Conservation (phyloP, 1,284 basidiomycete species). For the Limonomyces culmigenus region DNA sequence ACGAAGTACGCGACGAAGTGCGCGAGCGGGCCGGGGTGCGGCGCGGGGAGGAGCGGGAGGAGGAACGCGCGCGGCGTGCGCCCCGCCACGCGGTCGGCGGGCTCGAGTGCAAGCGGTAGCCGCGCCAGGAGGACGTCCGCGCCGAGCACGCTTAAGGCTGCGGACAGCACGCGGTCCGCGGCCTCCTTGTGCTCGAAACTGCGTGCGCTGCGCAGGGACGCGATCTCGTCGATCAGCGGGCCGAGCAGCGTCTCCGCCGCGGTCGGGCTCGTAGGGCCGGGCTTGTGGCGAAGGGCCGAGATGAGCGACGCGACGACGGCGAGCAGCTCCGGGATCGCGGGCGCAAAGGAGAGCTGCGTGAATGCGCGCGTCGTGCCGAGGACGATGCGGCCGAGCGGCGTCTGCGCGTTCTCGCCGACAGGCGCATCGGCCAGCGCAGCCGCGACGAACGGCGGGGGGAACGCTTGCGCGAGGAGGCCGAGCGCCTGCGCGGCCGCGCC, state of each 20-base stretch:
- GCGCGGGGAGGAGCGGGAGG: slow-evolving; percentile 75
- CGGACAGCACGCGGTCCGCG: slow-evolving; percentile 68
- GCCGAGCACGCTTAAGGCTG: slow-evolving; percentile 77
- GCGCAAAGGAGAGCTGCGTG: slow-evolving; percentile 51
- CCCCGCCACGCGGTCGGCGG: slow-evolving; percentile 45
- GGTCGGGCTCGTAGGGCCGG: slow-evolving; percentile 24
- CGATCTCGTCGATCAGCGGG: slow-evolving; percentile 61
- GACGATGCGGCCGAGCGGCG: slow-evolving; percentile 47
- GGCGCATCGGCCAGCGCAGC: slow-evolving; percentile 27
- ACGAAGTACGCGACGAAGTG: slow-evolving; percentile 90
- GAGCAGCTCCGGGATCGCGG: slow-evolving; percentile 57
- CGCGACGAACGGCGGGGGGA: slow-evolving; percentile 44
- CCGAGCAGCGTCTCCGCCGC: slow-evolving; percentile 62
- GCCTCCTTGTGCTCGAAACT: slow-evolving; percentile 85
- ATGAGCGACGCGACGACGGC: slow-evolving; percentile 42
- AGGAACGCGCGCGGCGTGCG: slow-evolving; percentile 77
- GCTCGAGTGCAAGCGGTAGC: slow-evolving; percentile 80
- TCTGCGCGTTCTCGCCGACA: slow-evolving; percentile 35
- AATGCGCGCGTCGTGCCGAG: slow-evolving; percentile 47
- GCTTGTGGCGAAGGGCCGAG: slow-evolving; percentile 21
- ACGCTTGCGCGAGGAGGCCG: slow-evolving; percentile 47
- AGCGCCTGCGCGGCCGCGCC: slow-evolving; percentile 52
- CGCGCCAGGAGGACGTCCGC: slow-evolving; percentile 63
- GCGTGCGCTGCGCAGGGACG: slow-evolving; percentile 60
- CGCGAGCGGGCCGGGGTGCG: slow-evolving; percentile 62